Evolutionary conservation across 169 alveolate genomes (phyloP), one percentile per base, ranked within the genome.

Genomic region (Eimeria acervulina): DNA sequence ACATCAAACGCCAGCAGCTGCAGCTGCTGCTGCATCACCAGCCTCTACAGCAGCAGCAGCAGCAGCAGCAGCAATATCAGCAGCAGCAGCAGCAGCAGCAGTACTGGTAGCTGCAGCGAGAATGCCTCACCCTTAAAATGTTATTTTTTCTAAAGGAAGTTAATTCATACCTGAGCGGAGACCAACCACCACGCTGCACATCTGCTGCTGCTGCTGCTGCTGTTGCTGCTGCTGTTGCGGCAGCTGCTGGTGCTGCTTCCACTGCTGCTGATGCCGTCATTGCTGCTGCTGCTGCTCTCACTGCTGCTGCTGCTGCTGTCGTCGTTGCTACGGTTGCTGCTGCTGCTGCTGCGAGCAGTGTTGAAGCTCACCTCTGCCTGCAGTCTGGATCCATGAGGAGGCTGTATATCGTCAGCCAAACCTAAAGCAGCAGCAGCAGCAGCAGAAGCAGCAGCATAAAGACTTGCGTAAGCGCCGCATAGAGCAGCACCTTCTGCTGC

Each of bases 361-460:
- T 12, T 38, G 15, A 28, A 38, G 74, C 93, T 51, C 61, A 52
- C 93, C 93, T 19, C 28, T 36, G 38, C 19, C 59, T 59, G 80
- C 94, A 87, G 31, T 87, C 94, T 33, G 38, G 94, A 28, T 87
- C 94, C 94, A 87, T 87, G 40, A 87, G 66, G 28, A 87, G 83
- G 38, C 66, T 63, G 81, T 87, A 87, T n/a, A 87, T 61, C 21
- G 83, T 13, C 80, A 87, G 83, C 94, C 80, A 87, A 61, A 87
- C 94, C 94, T 87, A 55, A 33, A 74, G 66, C 66, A 52, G 66
- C 66, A 52, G 66, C 66, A 52, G 66, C 66, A 52, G 66, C 66
- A 52, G 66, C 17, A 13, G 66, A 13, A 52, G 66, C 66, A 52
- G 66, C 66, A 52, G 66, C 17, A 52, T 10, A 13, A 52, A 17